Evolutionary conservation across 169 alveolate genomes (phyloP).

Genomic region (Babesia sp.): DNA sequence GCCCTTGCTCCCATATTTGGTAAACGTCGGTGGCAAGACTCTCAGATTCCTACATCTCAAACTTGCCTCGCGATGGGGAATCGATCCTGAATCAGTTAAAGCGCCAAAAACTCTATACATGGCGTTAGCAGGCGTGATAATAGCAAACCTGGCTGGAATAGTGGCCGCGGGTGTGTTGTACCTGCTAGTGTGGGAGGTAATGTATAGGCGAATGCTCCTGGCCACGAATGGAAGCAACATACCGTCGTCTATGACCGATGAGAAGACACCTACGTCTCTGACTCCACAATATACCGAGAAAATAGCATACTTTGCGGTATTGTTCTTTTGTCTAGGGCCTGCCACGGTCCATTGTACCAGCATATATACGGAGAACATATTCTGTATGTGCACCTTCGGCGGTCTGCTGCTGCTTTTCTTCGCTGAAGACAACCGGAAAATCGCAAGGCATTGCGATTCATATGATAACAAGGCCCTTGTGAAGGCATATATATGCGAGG

Average conservation of each 20-base stretch:
- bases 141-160: slow-evolving; percentile 29
- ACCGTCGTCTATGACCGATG: neutral
- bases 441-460: neutral
- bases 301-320: slow-evolving; percentile 16
- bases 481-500: slow-evolving; percentile 7
- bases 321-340: slow-evolving; percentile 29
- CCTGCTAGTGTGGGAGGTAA: slow-evolving; percentile 35
- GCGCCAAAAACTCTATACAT: slow-evolving; percentile 13
- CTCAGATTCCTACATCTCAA: slow-evolving; percentile 14
- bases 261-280: neutral
- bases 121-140: slow-evolving; percentile 48
- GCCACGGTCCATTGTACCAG: slow-evolving; percentile 38
- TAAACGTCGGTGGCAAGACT: slow-evolving; percentile 30
- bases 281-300: slow-evolving; percentile 14
- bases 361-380: slow-evolving; percentile 55
- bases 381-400: slow-evolving; percentile 20
- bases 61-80: neutral
- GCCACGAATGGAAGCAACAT: neutral
- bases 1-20: slow-evolving; percentile 71
- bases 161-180: slow-evolving; percentile 30
- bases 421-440: slow-evolving; percentile 34
- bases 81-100: neutral
- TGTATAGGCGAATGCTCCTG: slow-evolving; percentile 17
- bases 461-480: neutral
- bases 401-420: slow-evolving; percentile 10